Conservation (phyloP, 345 rosid genomes). For the Melastoma malabathricum region DNA sequence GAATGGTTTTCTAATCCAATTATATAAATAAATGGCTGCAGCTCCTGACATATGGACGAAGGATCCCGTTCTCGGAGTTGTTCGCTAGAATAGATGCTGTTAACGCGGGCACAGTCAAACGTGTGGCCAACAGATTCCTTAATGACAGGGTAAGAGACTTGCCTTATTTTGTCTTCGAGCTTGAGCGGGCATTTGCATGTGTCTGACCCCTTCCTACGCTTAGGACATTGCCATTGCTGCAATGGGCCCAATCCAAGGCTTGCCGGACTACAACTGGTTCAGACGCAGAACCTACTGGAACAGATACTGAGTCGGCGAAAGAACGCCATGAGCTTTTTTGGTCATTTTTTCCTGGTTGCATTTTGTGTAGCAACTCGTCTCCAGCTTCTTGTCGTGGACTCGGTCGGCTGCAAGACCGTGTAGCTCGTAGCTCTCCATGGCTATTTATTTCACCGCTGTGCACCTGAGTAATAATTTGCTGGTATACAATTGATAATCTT, state of each 20-base stretch:
- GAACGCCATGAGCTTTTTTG: background rate
- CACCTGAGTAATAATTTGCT: too few species aligned
- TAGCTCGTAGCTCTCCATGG: too few species aligned
- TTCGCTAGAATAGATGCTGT: slow-evolving; percentile 93
- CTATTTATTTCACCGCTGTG: too few species aligned
- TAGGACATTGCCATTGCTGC: slow-evolving; percentile 96
- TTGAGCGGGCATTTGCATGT: background rate
- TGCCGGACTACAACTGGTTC: slow-evolving; percentile 97
- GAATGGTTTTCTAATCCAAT: background rate
- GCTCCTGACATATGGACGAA: slow-evolving; percentile 91
- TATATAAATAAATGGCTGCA: slow-evolving; percentile 17
- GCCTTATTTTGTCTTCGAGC: background rate
- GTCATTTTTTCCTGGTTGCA: too few species aligned
- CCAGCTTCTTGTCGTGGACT: too few species aligned
- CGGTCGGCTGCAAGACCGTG: too few species aligned
- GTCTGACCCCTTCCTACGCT: background rate
- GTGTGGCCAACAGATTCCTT: slow-evolving; percentile 81
- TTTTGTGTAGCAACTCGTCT: too few species aligned
- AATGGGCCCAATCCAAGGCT: slow-evolving; percentile 80
- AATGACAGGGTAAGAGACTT: slow-evolving; percentile 54
- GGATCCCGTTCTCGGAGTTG: slow-evolving; percentile 79
- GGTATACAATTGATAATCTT: too few species aligned
- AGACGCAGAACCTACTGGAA: slow-evolving; percentile 97
- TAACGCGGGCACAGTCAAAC: slow-evolving; percentile 69
- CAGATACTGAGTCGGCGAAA: slow-evolving; percentile 41